Evolutionary conservation across 163 green algal genomes (phyloP), one percentile per base, ranked within the genome.

Genomic region (Scenedesmus sp.): DNA sequence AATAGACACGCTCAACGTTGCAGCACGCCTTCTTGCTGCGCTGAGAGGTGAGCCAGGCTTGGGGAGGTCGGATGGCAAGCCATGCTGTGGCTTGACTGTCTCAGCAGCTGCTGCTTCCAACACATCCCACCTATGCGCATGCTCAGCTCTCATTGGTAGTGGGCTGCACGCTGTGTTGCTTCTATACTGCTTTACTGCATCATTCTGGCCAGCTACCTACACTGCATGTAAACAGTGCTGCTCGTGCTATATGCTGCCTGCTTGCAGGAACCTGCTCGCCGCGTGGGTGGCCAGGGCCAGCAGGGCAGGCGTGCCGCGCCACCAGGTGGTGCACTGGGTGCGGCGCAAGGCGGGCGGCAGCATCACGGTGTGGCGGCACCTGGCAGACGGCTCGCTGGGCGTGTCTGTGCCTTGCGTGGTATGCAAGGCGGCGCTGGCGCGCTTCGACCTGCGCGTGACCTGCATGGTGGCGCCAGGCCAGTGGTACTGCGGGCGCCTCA

Each of bases 271-370:
- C 82, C 93, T 98, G 79, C 93, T 98, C 1, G 92, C 94, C 56
- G 84, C 55, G 6, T 98, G 95, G 95, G 88, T 96, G 8, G 26
- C 16, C 4, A 93, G 93, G 56, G 96, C 96, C 1, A 91, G 93
- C 20, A 93, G 91, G 15, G 94, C 96, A 67, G 95, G 94, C 60
- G 90, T 97, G 34, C 91, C 91, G 1, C 73, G 88, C 0, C 94
- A 97, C 84, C 92, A 95, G 60, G 79, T 97, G 20, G 92, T 96
- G 3, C 74, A 87, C 74, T 98, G 96, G 96, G 95, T 98, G 8
- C 93, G 95, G 54, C 94, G 95, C 86, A 98, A 98, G 94, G 89
- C 95, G 23, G 96, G 96, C 16, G 23, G 90, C 0, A 76, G 95
- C 52, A 90, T 97, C 0, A 91, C 88, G 12, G 93, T 98, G 60